Evolutionary conservation across 192 early-diverging fungal genomes (phyloP), one percentile per base, ranked within the genome.

Genomic region (Paraglomus brasilianum): DNA sequence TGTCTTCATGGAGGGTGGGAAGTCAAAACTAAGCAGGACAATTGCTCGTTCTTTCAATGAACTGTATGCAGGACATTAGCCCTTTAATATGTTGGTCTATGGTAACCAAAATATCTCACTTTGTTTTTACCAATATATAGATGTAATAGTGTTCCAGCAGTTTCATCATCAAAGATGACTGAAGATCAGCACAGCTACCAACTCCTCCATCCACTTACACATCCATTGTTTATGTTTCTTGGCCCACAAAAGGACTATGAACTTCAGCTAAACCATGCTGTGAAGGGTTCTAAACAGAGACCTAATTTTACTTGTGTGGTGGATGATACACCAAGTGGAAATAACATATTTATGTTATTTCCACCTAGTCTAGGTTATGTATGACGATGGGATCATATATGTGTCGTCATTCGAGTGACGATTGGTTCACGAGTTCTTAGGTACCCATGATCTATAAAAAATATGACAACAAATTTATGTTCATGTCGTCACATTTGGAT

Each of bases 101-200:
- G 42, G 40, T 19, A 40, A 55, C 51, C 36, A 69, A 42, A 69
- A 51, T n/a, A n/a, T n/a, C n/a, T n/a, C n/a, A n/a, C n/a, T n/a
- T n/a, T n/a, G n/a, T n/a, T n/a, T n/a, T n/a, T n/a, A n/a, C n/a
- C n/a, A 69, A 14, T 38, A 55, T 39, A 56, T 57, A 69, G 51
- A 69, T 69, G 56, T 69, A 38, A 53, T 15, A 57, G 36, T 69
- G n/a, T 39, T 69, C n/a, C 39, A 52, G 56, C 19, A 19, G 39
- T 69, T 69, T 48, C 66, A 30, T 52, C 50, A 22, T 19, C 22
- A 75, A 80, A 66, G 66, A 52, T 17, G 51, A 72, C 71, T 39
- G 66, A 69, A 44, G 66, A 69, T 21, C 36, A 53, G 47, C 51
- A 69, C 39, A 55, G 19, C 56, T 69, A 36, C 17, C 17, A 43